phyloP scores from a whole-genome alignment of 805 yeast species.

The Cyberlindnera mycetangii region DNA sequence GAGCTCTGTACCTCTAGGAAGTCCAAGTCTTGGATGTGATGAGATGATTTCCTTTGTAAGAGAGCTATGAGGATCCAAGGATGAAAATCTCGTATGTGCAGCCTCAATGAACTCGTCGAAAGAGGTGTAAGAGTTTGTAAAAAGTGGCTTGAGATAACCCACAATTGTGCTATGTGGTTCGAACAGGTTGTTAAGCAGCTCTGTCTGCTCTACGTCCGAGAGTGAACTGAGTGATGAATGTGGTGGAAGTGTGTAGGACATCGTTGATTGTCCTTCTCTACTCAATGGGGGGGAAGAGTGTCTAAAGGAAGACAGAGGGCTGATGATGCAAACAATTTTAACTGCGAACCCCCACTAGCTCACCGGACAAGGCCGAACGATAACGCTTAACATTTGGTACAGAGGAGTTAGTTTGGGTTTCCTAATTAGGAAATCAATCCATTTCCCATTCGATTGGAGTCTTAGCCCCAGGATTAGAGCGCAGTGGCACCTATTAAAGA shows the following conservation, averaged over 20 bases:
- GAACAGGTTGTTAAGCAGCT: slow-evolving; percentile 38
- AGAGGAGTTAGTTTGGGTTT: background rate
- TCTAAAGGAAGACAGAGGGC: background rate
- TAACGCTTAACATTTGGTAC: background rate
- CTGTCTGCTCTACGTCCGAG: slow-evolving; percentile 30
- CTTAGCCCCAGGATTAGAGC: background rate
- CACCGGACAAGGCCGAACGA: slow-evolving; percentile 7
- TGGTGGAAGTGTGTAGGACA: slow-evolving; percentile 33
- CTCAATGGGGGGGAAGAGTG: background rate
- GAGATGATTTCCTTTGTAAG: slow-evolving; percentile 54
- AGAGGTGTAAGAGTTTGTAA: slow-evolving; percentile 3
- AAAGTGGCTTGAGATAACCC: slow-evolving; percentile 19
- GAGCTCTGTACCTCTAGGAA: slow-evolving; percentile 44
- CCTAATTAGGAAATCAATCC: slow-evolving; percentile 1
- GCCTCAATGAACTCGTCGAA: slow-evolving; percentile 19
- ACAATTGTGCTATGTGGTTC: slow-evolving; percentile 25
- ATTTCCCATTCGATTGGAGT: background rate
- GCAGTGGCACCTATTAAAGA: too few species aligned
- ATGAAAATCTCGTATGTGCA: slow-evolving; percentile 14
- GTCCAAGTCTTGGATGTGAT: slow-evolving; percentile 90
- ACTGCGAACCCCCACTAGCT: too few species aligned
- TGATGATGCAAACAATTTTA: too few species aligned
- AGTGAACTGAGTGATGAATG: slow-evolving; percentile 26
- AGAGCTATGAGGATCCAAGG: slow-evolving; percentile 16
- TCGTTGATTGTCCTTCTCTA: background rate